These are phyloP conservation scores for Wilcoxina mikolae DNA, from an alignment of 495 filamentous ascomycete species.

Conservation along the genomic window DNA sequence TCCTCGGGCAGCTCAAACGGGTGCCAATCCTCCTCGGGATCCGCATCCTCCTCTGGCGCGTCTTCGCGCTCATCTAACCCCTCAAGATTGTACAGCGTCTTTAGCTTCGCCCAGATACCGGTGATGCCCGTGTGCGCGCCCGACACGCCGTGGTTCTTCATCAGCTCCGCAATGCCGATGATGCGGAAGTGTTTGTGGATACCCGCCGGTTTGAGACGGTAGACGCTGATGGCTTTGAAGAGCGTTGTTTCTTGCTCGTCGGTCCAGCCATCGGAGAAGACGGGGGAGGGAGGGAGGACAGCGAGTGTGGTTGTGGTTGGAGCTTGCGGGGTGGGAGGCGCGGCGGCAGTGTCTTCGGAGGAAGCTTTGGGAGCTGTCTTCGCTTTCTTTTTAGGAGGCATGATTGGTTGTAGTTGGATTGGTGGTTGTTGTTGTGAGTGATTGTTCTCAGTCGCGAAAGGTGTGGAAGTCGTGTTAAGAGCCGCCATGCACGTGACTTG, in stretches of 20 bases:
- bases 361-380: slow-evolving; percentile 18
- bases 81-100: slow-evolving; percentile 71
- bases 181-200: slow-evolving; percentile 98
- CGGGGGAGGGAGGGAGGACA: slow-evolving; percentile 26
- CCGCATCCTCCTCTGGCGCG: not conserved
- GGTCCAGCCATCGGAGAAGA: slow-evolving; percentile 66
- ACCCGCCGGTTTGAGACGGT: slow-evolving; percentile 92
- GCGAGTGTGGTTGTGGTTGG: slow-evolving; percentile 28
- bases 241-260: slow-evolving; percentile 86
- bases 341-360: not conserved
- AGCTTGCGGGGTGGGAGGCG: slow-evolving; percentile 31
- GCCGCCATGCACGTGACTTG: not conserved
- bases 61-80: slow-evolving; percentile 69
- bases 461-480: not conserved
- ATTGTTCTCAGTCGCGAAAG: no score
- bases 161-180: slow-evolving; percentile 69
- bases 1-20: slow-evolving; percentile 65
- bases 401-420: slow-evolving; percentile 26
- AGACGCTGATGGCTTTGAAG: slow-evolving; percentile 62
- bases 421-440: no score
- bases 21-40: slow-evolving; percentile 38
- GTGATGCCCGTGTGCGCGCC: slow-evolving; percentile 71
- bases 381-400: slow-evolving; percentile 64
- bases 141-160: slow-evolving; percentile 76
- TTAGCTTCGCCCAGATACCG: slow-evolving; percentile 81